phyloP scores from a whole-genome alignment of 179 eudicot genomes.

The Actinidia polygama region DNA sequence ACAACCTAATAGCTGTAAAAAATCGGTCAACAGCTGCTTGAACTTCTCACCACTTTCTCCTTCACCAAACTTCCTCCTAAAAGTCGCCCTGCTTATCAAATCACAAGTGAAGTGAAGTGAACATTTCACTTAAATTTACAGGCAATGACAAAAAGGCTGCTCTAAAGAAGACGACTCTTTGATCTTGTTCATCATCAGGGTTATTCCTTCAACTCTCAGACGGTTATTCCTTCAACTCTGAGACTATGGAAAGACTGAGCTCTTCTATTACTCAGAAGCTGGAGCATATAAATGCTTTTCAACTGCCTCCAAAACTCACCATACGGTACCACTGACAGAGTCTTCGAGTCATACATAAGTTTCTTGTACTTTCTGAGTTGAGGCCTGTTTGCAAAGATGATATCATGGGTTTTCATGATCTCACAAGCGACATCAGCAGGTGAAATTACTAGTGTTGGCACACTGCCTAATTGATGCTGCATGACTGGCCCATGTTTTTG shows the following conservation, averaged over 20 bases:
- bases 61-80: conserved; percentile 45
- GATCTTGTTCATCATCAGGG: conserved; percentile 34
- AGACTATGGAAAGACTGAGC: conserved; percentile 40
- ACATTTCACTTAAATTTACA: conserved; percentile 31
- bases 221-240: conserved; percentile 39
- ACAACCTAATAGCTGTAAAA: conserved; percentile 25
- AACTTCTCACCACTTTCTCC: conserved; percentile 30
- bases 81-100: conserved; percentile 46
- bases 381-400: conserved; percentile 62
- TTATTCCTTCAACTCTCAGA: conserved; percentile 39
- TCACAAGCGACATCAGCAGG: conserved; percentile 54
- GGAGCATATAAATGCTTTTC: conserved; percentile 47
- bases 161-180: not conserved
- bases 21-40: conserved; percentile 36
- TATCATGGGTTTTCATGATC: conserved; percentile 79
- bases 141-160: not conserved
- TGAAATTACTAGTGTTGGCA: conserved; percentile 33
- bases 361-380: conserved; percentile 28
- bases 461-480: conserved; percentile 35
- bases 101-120: conserved; percentile 33
- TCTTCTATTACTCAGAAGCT: conserved; percentile 44
- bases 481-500: conserved; percentile 26
- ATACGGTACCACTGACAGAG: conserved; percentile 41
- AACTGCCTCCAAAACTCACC: conserved; percentile 51
- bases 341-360: conserved; percentile 35